Percentiles rank a stretch among this genome's conserved stretches.
Evolutionary conservation across 371 early-diverging fungal species (phyloP).

Genomic region (Circinella umbellata): DNA sequence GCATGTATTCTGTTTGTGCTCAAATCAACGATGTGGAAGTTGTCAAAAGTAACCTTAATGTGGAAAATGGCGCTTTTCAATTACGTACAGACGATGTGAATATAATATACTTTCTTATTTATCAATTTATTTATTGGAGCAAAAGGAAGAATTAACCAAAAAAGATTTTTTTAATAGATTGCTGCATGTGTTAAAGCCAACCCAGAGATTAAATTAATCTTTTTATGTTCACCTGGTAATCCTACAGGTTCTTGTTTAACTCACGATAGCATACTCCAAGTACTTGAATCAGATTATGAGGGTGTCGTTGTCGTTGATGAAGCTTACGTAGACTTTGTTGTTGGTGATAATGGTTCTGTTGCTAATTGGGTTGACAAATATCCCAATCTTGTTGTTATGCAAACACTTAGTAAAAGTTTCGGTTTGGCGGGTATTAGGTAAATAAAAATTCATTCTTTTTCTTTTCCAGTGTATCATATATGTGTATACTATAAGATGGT

Average conservation of each 20-base stretch:
- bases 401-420: conserved; percentile 97
- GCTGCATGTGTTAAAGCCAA: conserved; percentile 54
- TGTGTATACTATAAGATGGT: too few relatives aligned
- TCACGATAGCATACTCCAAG: conserved; percentile 70
- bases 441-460: neutral
- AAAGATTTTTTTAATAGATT: neutral
- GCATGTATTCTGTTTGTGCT: conserved; percentile 96
- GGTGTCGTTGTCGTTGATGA: conserved; percentile 97
- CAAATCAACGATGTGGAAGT: conserved; percentile 93
- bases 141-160: too few relatives aligned
- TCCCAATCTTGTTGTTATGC: conserved; percentile 94
- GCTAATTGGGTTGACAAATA: conserved; percentile 81
- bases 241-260: conserved; percentile 90
- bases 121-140: neutral
- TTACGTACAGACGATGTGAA: conserved; percentile 77
- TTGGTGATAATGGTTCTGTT: conserved; percentile 66
- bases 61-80: conserved; percentile 83
- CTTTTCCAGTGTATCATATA: too few relatives aligned
- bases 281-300: conserved; percentile 68
- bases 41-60: conserved; percentile 79
- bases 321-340: conserved; percentile 96
- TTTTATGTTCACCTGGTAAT: conserved; percentile 97
- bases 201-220: conserved; percentile 84
- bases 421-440: conserved; percentile 92
- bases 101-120: neutral